A percentile compares a stretch with the other conserved stretches of the same genome.
These are phyloP conservation scores for Myriosclerotinia curreyana DNA, from an alignment of 2,329 filamentous ascomycete genomes.

Conservation along the genomic window DNA sequence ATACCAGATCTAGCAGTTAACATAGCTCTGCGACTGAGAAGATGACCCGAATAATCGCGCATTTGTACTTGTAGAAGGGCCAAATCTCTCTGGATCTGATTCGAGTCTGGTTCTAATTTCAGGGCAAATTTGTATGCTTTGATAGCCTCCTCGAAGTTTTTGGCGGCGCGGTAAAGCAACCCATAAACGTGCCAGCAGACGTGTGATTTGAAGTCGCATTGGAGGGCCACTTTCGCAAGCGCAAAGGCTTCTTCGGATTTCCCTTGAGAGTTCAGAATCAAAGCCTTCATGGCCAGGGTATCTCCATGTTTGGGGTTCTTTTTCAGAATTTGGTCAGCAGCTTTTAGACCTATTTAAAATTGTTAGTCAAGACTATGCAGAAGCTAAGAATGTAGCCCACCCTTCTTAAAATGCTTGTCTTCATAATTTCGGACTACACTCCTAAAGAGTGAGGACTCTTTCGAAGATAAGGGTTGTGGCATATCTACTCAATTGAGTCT, in stretches of 20 bases:
- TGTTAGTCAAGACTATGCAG: conserved; percentile 28
- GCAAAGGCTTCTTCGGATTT: conserved; percentile 93
- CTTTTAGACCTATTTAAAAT: conserved; percentile 72
- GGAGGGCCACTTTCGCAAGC: conserved; percentile 86
- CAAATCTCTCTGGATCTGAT: conserved; percentile 90
- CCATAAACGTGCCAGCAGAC: conserved; percentile 99
- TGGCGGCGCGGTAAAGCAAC: conserved; percentile 84
- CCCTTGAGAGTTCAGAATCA: conserved; percentile 90
- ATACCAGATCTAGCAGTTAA: conserved; percentile 76
- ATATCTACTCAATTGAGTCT: conserved; percentile 44
- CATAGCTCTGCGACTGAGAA: conserved; percentile 85
- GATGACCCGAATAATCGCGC: conserved; percentile 90
- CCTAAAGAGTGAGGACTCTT: conserved; percentile 91
- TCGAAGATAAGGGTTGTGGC: conserved; percentile 74
- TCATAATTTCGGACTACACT: conserved; percentile 96
- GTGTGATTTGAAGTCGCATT: conserved; percentile 97
- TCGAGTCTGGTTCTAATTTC: conserved; percentile 86
- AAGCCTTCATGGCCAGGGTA: conserved; percentile 97
- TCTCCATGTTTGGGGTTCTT: conserved; percentile 96
- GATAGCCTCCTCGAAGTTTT: conserved; percentile 98
- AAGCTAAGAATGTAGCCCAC: conserved; percentile 40
- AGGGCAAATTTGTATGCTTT: conserved; percentile 98
- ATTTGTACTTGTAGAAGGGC: conserved; percentile 94
- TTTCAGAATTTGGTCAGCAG: conserved; percentile 91
- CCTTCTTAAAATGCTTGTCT: conserved; percentile 96